Base-by-base conservation (phyloP, 176 grass and related monocot genomes). In the Oryza brachyantha region DNA sequence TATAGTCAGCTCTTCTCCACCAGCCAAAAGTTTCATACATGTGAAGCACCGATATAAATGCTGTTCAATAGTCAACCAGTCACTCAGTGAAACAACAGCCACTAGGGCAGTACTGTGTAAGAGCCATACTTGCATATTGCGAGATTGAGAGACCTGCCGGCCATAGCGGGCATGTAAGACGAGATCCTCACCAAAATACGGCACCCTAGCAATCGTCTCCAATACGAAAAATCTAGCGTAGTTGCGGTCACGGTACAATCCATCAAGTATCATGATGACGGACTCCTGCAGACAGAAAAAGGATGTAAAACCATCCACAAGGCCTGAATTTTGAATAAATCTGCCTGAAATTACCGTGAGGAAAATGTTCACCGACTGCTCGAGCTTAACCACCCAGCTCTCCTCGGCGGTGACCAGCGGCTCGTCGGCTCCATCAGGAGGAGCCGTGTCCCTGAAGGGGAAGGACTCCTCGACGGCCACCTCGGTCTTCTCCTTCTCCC, bases 21-120 rank as follows among this genome's bases (percentile, higher is more conserved):
- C 89, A 99, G 3, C 96, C 96, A 62, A 99, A 94, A 39, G 92
- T 98, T 76, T 98, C 96, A 28, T 98, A 95, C 85, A 98, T 1
- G 80, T 98, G 96, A 74, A 98, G 88, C 74, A 98, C 92, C 34
- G 96, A 98, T 89, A 98, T 98, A 85, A 98, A 98, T 5, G 83
- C 96, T 98, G 86, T 73, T 61, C 55, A 39, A 91, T 9, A 58
- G 69, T 3, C 45, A 76, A 63, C 11, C n/a, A 65, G n/a, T 59
- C n/a, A 65, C 16, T 59, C 4, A n/a, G 13, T 1, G 79, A 41
- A 40, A 63, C 28, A 73, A 8, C 8, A 24, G n/a, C n/a, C n/a
- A 69, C 3, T 5, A 5, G 10, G 10, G 10, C 3, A 36, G 8
- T 29, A 9, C 16, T 19, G 46, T 5, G 1, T 3, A 10, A 19